Percentiles rank a stretch among this genome's conserved stretches.
phyloP scores from a whole-genome alignment of 768 basidiomycete species.

The Tephrocybe sp. region DNA sequence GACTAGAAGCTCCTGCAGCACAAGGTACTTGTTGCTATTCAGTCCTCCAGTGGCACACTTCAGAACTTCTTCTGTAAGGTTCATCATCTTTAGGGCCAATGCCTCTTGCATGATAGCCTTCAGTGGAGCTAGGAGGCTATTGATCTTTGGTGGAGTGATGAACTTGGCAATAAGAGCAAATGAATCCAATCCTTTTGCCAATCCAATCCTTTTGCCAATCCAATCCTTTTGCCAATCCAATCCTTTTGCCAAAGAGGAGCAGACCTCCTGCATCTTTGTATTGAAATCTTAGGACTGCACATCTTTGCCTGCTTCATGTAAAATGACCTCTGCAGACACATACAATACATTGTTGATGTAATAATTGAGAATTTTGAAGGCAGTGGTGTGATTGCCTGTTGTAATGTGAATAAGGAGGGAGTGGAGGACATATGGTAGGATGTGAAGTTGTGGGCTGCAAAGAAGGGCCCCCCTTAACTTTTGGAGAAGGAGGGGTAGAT shows the following conservation, averaged over 20 bases:
- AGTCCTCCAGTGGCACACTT: conserved; percentile 81
- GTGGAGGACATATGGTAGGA: conserved; percentile 84
- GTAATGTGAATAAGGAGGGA: conserved; percentile 82
- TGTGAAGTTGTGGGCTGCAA: conserved; percentile 93
- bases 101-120: conserved; percentile 86
- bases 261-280: conserved; percentile 92
- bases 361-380: conserved; percentile 68
- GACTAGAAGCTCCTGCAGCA: conserved; percentile 68
- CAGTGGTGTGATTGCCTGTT: conserved; percentile 48
- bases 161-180: conserved; percentile 79
- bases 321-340: conserved; percentile 86
- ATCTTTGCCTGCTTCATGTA: conserved; percentile 91
- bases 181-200: conserved; percentile 81
- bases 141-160: conserved; percentile 77
- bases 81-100: conserved; percentile 75
- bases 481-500: conserved; percentile 70
- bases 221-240: too few relatives aligned
- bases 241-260: conserved; percentile 79
- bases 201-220: too few relatives aligned
- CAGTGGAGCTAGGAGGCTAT: conserved; percentile 73
- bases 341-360: conserved; percentile 79
- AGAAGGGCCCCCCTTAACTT: conserved; percentile 83
- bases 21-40: conserved; percentile 75
- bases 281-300: conserved; percentile 88
- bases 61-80: conserved; percentile 85